Evolutionary conservation across 805 yeast genomes (phyloP).

Genomic region (Myxozyma neotropica): DNA sequence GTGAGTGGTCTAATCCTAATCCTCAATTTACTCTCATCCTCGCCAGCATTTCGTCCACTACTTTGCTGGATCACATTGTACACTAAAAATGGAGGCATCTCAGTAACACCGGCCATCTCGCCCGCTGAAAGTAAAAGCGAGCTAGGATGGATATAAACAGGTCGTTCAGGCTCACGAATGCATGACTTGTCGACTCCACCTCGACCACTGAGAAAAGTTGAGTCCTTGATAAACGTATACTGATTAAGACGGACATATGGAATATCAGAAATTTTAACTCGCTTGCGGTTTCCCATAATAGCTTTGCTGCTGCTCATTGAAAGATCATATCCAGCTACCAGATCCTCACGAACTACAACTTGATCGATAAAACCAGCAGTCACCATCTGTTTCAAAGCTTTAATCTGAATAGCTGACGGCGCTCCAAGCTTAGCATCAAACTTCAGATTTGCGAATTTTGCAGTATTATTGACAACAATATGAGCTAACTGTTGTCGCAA

Average conservation of each 20-base stretch:
- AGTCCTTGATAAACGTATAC: slow-evolving; percentile 58
- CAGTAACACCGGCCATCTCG: slow-evolving; percentile 50
- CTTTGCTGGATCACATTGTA: slow-evolving; percentile 68
- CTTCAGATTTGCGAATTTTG: slow-evolving; percentile 8
- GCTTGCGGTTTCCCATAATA: slow-evolving; percentile 50
- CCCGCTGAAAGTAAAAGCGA: slow-evolving; percentile 55
- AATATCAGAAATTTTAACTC: slow-evolving; percentile 56
- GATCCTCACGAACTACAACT: slow-evolving; percentile 81
- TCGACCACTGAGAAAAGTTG: slow-evolving; percentile 48
- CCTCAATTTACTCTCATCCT: slow-evolving; percentile 50
- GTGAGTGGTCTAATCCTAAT: slow-evolving; percentile 74
- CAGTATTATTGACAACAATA: slow-evolving; percentile 64
- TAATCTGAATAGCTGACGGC: slow-evolving; percentile 59
- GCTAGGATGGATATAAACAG: slow-evolving; percentile 77
- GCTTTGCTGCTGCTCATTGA: slow-evolving; percentile 43
- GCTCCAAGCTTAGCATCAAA: slow-evolving; percentile 35
- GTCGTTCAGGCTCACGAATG: slow-evolving; percentile 50
- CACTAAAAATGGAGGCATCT: slow-evolving; percentile 71
- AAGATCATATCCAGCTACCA: slow-evolving; percentile 51
- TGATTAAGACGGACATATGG: slow-evolving; percentile 49
- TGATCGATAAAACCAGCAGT: slow-evolving; percentile 93
- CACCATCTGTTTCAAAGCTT: slow-evolving; percentile 85
- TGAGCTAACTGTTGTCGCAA: slow-evolving; percentile 76
- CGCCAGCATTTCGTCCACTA: slow-evolving; percentile 44
- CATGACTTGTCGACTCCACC: slow-evolving; percentile 39